phyloP scores from a whole-genome alignment of 345 rosid genomes.

The Brassica cretica region DNA sequence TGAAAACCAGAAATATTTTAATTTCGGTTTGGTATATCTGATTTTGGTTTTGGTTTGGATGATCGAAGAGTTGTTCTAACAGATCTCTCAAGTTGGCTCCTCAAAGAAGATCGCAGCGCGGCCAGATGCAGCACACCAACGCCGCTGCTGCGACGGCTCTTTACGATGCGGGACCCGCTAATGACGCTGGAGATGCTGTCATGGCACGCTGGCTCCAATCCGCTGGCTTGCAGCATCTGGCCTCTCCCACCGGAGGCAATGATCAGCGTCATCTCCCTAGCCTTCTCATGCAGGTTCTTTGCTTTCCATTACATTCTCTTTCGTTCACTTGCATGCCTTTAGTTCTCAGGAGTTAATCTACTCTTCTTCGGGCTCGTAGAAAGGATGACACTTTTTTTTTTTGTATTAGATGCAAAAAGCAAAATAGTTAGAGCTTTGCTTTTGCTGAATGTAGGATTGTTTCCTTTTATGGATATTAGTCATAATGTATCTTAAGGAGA shows the following conservation, averaged over 20 bases:
- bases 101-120: slow-evolving; percentile 99
- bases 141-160: slow-evolving; percentile 85
- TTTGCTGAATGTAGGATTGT: background rate
- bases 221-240: slow-evolving; percentile 99
- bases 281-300: slow-evolving; percentile 80
- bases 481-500: background rate
- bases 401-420: background rate
- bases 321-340: slow-evolving; percentile 30
- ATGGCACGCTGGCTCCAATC: slow-evolving; percentile 99
- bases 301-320: slow-evolving; percentile 45
- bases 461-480: background rate
- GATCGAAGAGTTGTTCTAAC: slow-evolving; percentile 53
- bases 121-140: slow-evolving; percentile 95
- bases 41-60: slow-evolving; percentile 28
- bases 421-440: background rate
- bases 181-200: slow-evolving; percentile 95
- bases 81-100: slow-evolving; percentile 98
- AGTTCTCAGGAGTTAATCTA: background rate
- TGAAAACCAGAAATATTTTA: background rate
- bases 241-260: slow-evolving; percentile 77
- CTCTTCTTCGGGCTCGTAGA: background rate
- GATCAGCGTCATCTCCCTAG: slow-evolving; percentile 92
- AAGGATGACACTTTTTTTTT: slow-evolving; percentile 3
- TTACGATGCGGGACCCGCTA: slow-evolving; percentile 64
- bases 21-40: background rate